A percentile compares a stretch with the other conserved stretches of the same genome.
Evolutionary conservation across 2,329 filamentous ascomycete species (phyloP).

Genomic region (Coleophoma crateriformis): DNA sequence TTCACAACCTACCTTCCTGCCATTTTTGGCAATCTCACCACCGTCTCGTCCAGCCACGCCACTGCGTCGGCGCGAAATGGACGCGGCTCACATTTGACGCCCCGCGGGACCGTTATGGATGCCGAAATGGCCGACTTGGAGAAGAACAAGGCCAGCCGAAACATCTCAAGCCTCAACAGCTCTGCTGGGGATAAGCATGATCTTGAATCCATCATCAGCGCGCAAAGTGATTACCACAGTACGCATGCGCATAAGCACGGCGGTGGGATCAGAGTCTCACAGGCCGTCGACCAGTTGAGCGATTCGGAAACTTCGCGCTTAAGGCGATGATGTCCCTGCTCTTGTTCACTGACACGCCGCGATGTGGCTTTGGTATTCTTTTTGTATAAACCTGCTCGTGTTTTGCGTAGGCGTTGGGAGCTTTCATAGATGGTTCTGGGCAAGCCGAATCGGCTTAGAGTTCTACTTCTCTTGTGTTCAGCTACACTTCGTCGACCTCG

Average conservation of each 20-base stretch:
- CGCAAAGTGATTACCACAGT: not conserved
- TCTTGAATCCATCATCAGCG: not conserved
- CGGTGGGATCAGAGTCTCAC: not conserved
- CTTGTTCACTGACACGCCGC: no score
- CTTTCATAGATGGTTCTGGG: no score
- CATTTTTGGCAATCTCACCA: conserved; percentile 3
- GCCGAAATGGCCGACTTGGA: not conserved
- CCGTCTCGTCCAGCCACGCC: not conserved
- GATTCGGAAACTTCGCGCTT: no score
- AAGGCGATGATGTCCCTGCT: no score
- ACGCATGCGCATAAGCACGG: not conserved
- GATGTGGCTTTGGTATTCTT: no score
- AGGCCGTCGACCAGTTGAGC: not conserved
- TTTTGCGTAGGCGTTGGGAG: no score
- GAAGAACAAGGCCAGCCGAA: not conserved
- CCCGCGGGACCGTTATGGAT: not conserved
- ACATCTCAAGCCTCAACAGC: no score
- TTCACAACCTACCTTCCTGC: conserved; percentile 29
- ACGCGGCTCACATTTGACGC: not conserved
- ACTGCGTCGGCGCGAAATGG: not conserved
- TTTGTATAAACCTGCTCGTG: no score
- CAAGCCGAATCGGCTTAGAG: no score
- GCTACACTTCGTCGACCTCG: no score
- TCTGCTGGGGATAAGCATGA: not conserved
- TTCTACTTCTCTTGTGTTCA: no score